These are phyloP conservation scores for Silene noctiflora DNA, from an alignment of 179 eudicot species.

Conservation along the genomic window DNA sequence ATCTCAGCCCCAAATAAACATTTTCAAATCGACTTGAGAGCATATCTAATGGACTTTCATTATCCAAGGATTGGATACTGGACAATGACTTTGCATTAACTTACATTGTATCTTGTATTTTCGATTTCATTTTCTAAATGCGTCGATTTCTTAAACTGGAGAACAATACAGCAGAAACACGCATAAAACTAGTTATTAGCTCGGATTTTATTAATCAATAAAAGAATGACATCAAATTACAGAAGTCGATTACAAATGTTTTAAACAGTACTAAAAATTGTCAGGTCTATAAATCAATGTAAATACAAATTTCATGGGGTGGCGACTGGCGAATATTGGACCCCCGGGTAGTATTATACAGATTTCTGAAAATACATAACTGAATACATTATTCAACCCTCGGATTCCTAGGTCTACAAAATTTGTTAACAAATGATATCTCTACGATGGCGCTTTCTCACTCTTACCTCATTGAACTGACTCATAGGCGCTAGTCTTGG, in stretches of 20 bases:
- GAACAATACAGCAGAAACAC: no score
- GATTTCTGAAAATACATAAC: slow-evolving; percentile 15
- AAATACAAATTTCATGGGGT: slow-evolving; percentile 5
- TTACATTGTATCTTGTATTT: no score
- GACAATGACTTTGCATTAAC: no score
- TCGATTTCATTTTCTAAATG: no score
- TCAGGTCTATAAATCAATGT: not conserved
- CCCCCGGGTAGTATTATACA: slow-evolving; percentile 13
- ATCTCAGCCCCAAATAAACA: no score
- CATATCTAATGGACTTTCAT: no score
- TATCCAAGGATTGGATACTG: no score
- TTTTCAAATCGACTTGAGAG: no score
- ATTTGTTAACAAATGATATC: slow-evolving; percentile 13
- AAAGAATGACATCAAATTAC: slow-evolving; percentile 7
- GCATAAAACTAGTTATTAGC: not conserved
- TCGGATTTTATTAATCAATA: slow-evolving; percentile 4
- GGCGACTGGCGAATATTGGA: slow-evolving; percentile 8
- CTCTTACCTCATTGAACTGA: slow-evolving; percentile 22
- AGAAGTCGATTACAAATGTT: not conserved
- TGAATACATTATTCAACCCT: not conserved
- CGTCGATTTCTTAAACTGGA: no score
- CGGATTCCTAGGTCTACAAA: slow-evolving; percentile 34
- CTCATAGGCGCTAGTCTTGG: slow-evolving; percentile 34
- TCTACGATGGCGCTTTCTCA: not conserved
- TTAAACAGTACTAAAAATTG: not conserved